Conservation (phyloP, 2,329 filamentous ascomycete species). For the Penicillium capsulatum region DNA sequence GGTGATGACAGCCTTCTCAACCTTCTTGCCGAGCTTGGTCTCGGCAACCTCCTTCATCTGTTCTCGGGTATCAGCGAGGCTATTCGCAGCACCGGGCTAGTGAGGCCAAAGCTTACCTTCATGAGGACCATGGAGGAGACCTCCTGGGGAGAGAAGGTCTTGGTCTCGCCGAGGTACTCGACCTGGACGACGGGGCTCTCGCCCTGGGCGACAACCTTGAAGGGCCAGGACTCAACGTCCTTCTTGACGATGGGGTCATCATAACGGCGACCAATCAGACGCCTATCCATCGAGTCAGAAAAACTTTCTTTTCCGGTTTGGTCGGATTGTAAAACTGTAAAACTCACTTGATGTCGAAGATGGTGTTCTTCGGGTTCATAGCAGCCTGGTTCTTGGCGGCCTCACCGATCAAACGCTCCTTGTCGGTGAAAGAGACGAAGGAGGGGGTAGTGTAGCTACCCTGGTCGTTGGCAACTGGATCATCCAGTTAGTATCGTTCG, state of each 20-base stretch:
- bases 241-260: slow-evolving; percentile 97
- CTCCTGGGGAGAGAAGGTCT: slow-evolving; percentile 96
- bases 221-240: slow-evolving; percentile 97
- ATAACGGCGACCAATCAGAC: slow-evolving; percentile 93
- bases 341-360: slow-evolving; percentile 97
- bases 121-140: slow-evolving; percentile 97
- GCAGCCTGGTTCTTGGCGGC: slow-evolving; percentile 99
- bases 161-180: slow-evolving; percentile 89
- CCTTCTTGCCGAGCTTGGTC: slow-evolving; percentile 96
- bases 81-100: neutral
- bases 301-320: neutral
- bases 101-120: slow-evolving; percentile 62
- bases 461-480: slow-evolving; percentile 91
- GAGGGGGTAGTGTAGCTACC: slow-evolving; percentile 98
- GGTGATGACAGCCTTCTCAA: slow-evolving; percentile 98
- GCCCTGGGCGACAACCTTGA: slow-evolving; percentile 90
- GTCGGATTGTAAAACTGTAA: neutral
- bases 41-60: slow-evolving; percentile 99
- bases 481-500: slow-evolving; percentile 11
- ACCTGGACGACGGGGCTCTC: slow-evolving; percentile 91
- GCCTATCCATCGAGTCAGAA: slow-evolving; percentile 53
- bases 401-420: slow-evolving; percentile 99
- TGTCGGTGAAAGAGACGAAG: slow-evolving; percentile 97
- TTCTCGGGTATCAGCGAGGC: slow-evolving; percentile 1
- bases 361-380: slow-evolving; percentile 97